These are phyloP conservation scores for Metschnikowia gelsemii DNA, from an alignment of 805 yeast species.

Conservation along the genomic window DNA sequence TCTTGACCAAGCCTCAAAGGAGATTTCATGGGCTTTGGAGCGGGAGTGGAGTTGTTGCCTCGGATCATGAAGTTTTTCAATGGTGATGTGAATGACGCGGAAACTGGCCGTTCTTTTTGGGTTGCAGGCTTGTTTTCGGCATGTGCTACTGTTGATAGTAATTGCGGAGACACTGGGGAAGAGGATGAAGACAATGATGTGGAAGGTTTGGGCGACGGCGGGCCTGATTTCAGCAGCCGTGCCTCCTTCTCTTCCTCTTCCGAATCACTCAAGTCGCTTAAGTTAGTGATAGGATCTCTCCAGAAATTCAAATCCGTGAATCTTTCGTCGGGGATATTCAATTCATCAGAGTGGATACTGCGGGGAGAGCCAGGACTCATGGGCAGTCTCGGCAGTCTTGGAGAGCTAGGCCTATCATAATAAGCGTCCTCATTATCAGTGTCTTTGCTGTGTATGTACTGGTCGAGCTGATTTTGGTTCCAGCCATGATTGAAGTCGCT, in stretches of 20 bases:
- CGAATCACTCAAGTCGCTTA: slow-evolving; percentile 58
- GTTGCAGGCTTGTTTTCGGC: slow-evolving; percentile 2
- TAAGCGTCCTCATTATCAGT: slow-evolving; percentile 9
- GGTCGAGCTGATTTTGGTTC: slow-evolving; percentile 37
- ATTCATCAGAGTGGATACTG: slow-evolving; percentile 25
- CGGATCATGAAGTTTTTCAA: slow-evolving; percentile 42
- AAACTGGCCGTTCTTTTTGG: slow-evolving; percentile 30
- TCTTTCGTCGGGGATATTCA: slow-evolving; percentile 50
- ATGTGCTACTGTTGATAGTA: slow-evolving; percentile 1
- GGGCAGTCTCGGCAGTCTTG: slow-evolving; percentile 27
- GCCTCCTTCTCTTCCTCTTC: slow-evolving; percentile 35
- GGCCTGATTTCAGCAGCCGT: slow-evolving; percentile 5
- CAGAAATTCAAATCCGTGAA: slow-evolving; percentile 89
- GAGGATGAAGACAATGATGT: no score
- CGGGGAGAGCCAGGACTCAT: slow-evolving; percentile 22
- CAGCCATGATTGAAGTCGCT: slow-evolving; percentile 32
- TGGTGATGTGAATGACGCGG: slow-evolving; percentile 42
- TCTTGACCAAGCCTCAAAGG: slow-evolving; percentile 11
- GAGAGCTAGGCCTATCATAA: slow-evolving; percentile 13
- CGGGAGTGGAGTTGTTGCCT: slow-evolving; percentile 25
- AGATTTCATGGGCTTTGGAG: slow-evolving; percentile 29
- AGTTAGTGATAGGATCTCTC: slow-evolving; percentile 74
- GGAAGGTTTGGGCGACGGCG: slow-evolving; percentile 9
- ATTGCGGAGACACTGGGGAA: slow-evolving; percentile 13
- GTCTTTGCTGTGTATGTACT: slow-evolving; percentile 29